Percentiles rank a stretch among this genome's conserved stretches.
phyloP scores from a whole-genome alignment of 163 green algal species.

The Coccomyxa subellipsoidea region DNA sequence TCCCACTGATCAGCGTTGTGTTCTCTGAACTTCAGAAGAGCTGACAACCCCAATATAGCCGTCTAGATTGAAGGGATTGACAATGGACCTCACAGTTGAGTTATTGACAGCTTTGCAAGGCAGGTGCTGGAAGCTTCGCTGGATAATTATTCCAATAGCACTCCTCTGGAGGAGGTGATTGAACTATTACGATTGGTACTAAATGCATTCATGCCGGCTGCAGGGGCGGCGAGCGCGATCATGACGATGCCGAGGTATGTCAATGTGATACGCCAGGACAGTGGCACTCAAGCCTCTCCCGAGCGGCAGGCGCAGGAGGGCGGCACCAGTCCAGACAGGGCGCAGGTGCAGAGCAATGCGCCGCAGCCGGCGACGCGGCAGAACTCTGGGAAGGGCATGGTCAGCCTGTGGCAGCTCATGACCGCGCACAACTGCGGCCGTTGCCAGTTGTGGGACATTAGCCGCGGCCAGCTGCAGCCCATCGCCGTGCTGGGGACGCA shows the following conservation, averaged over 20 bases:
- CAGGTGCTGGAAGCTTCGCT: too few species aligned
- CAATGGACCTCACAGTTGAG: too few species aligned
- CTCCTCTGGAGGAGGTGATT: too few species aligned
- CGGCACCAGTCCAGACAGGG: neutral
- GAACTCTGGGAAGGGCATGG: neutral
- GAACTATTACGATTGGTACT: too few species aligned
- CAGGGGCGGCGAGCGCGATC: slow-evolving; percentile 12
- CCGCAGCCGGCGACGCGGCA: too few species aligned
- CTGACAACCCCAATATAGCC: too few species aligned
- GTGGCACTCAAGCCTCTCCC: neutral
- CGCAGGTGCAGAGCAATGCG: neutral
- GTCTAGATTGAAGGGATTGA: too few species aligned
- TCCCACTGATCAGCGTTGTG: too few species aligned
- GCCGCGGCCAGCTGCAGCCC: slow-evolving; percentile 21
- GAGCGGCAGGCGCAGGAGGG: too few species aligned
- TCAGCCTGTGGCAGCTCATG: slow-evolving; percentile 38
- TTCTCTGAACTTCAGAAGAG: too few species aligned
- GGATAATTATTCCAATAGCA: too few species aligned
- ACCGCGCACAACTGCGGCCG: slow-evolving; percentile 41
- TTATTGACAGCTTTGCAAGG: too few species aligned
- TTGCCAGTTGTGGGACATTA: slow-evolving; percentile 37
- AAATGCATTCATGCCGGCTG: neutral
- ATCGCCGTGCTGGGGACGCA: neutral
- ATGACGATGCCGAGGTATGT: neutral
- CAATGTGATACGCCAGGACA: neutral